Conservation (phyloP, 345 rosid species). For the Toxicodendron radicans region DNA sequence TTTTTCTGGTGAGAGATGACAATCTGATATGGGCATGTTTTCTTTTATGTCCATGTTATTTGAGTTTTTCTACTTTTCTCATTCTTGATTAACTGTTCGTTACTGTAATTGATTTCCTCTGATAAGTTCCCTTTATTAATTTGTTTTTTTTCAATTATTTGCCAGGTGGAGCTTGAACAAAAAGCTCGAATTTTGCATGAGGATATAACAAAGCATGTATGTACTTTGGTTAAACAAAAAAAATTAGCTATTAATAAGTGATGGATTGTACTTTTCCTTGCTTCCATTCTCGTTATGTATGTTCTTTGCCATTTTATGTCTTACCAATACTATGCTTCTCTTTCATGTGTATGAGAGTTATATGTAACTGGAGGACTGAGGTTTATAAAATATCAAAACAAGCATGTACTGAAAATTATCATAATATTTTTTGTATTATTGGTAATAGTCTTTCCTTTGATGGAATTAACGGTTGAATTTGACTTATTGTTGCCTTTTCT, state of each 20-base stretch:
- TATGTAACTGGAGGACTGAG: background rate
- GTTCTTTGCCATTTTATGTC: background rate
- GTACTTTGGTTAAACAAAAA: conserved; percentile 27
- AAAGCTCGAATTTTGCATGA: conserved; percentile 62
- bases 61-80: background rate
- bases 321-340: background rate
- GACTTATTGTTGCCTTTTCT: conserved; percentile 22
- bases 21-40: too few relatives aligned
- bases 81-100: background rate
- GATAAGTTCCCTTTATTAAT: conserved; percentile 19
- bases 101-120: background rate
- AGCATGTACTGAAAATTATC: too few relatives aligned
- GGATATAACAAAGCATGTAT: conserved; percentile 78
- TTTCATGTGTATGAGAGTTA: background rate
- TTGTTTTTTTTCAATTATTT: conserved; percentile 14
- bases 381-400: too few relatives aligned
- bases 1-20: background rate
- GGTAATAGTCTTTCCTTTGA: background rate
- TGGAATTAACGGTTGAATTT: conserved; percentile 12
- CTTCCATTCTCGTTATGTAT: background rate
- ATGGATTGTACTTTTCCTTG: background rate
- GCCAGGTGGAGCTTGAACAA: conserved; percentile 68
- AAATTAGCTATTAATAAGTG: conserved; percentile 6
- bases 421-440: background rate
- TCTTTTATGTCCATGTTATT: background rate